These are phyloP conservation scores for Babesia gibsoni DNA, from an alignment of 169 alveolate species.

Conservation along the genomic window DNA sequence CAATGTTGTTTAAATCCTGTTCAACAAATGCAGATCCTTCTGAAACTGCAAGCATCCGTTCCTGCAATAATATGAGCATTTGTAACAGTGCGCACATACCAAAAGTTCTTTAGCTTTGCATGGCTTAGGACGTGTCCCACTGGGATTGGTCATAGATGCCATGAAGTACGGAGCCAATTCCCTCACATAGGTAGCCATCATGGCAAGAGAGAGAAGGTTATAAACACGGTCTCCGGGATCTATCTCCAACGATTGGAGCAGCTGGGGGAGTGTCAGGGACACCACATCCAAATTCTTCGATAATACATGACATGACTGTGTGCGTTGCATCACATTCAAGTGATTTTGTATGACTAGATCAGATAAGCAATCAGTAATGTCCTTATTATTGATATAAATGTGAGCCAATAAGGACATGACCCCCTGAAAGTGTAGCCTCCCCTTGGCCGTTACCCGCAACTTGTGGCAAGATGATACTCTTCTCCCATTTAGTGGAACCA, in stretches of 20 bases:
- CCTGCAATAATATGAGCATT: background rate
- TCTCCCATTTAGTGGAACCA: background rate
- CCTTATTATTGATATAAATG: constrained; percentile 16
- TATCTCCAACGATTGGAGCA: constrained; percentile 44
- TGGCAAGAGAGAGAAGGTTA: constrained; percentile 29
- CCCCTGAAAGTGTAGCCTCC: constrained; percentile 3
- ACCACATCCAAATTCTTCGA: constrained; percentile 28
- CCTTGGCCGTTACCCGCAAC: background rate
- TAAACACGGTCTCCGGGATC: constrained; percentile 64
- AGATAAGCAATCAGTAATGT: constrained; percentile 23
- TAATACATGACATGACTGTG: constrained; percentile 49
- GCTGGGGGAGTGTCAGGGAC: constrained; percentile 38
- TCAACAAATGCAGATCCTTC: background rate
- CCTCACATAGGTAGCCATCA: constrained; percentile 2
- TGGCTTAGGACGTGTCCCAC: background rate
- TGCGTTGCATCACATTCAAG: constrained; percentile 49
- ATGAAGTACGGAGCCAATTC: constrained; percentile 31
- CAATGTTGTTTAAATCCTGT: constrained; percentile 11
- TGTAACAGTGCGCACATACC: background rate
- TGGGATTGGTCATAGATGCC: constrained; percentile 42
- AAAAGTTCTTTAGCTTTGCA: constrained; percentile 30
- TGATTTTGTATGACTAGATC: constrained; percentile 19
- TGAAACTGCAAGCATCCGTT: background rate
- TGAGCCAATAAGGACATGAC: constrained; percentile 12
- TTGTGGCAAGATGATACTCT: background rate